Evolutionary conservation across 345 rosid species (phyloP).

Genomic region (Syzygium oleosum): DNA sequence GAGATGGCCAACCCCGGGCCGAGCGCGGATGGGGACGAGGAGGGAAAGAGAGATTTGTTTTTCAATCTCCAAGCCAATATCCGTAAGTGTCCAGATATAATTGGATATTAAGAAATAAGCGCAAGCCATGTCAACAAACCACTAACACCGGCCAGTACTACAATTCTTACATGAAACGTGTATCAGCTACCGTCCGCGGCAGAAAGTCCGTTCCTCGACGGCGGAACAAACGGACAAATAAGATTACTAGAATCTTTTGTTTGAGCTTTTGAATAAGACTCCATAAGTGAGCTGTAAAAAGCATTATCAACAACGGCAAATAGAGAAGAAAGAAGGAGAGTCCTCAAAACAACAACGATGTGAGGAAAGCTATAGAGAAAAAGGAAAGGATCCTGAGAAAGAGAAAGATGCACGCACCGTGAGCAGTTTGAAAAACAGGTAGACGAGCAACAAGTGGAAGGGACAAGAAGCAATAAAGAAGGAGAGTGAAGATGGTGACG

Average conservation of each 20-base stretch:
- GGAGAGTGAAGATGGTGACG: background rate
- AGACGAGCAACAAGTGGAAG: background rate
- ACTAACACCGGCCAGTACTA: background rate
- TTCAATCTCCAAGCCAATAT: too few relatives aligned
- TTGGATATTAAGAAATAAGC: too few relatives aligned
- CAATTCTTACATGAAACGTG: background rate
- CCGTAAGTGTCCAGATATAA: too few relatives aligned
- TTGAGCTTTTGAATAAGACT: background rate
- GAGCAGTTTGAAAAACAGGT: background rate
- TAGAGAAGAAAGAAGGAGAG: background rate
- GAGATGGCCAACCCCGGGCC: too few relatives aligned
- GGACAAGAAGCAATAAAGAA: background rate
- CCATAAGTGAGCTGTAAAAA: background rate
- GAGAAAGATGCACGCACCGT: background rate
- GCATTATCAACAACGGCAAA: background rate
- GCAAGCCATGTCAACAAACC: too few relatives aligned
- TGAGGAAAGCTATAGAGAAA: background rate
- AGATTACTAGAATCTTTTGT: background rate
- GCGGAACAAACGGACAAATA: background rate
- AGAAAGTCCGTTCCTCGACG: background rate
- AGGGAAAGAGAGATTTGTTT: too few relatives aligned
- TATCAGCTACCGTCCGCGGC: background rate
- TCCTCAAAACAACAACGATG: background rate
- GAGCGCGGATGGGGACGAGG: too few relatives aligned
- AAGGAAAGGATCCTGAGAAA: background rate